These are phyloP conservation scores for Geotrichum ghanense DNA, from an alignment of 805 yeast species.

Conservation along the genomic window DNA sequence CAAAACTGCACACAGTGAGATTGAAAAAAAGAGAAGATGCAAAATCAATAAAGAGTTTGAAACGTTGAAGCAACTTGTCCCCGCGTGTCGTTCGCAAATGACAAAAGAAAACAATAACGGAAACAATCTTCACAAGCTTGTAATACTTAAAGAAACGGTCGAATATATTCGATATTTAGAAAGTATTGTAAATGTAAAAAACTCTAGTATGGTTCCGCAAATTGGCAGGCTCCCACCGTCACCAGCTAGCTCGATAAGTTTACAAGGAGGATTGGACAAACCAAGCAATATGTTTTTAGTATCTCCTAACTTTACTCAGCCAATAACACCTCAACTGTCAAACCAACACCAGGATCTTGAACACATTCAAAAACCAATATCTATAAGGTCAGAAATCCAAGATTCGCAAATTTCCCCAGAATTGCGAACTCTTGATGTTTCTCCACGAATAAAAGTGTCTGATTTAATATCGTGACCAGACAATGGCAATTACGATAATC, in stretches of 20 bases:
- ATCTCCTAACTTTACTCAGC: not conserved
- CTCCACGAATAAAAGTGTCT: not conserved
- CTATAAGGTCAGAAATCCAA: no score
- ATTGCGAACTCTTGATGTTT: not conserved
- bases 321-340: not conserved
- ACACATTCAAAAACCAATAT: no score
- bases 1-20: conserved; percentile 58
- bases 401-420: not conserved
- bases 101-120: conserved; percentile 19
- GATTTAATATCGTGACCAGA: not conserved
- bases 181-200: conserved; percentile 1
- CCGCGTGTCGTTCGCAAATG: conserved; percentile 54
- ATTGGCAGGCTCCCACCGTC: not conserved
- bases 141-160: conserved; percentile 72
- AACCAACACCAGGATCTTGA: no score
- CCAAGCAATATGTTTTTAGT: no score
- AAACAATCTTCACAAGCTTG: conserved; percentile 69
- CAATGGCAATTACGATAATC: no score
- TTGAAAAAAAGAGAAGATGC: conserved; percentile 67
- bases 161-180: conserved; percentile 53
- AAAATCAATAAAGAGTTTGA: conserved; percentile 78
- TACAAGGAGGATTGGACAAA: conserved; percentile 1
- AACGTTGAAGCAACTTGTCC: conserved; percentile 63
- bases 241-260: not conserved
- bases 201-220: not conserved